Base-by-base conservation (phyloP, 257 asterid genomes). In the Jacaranda mimosifolia region DNA sequence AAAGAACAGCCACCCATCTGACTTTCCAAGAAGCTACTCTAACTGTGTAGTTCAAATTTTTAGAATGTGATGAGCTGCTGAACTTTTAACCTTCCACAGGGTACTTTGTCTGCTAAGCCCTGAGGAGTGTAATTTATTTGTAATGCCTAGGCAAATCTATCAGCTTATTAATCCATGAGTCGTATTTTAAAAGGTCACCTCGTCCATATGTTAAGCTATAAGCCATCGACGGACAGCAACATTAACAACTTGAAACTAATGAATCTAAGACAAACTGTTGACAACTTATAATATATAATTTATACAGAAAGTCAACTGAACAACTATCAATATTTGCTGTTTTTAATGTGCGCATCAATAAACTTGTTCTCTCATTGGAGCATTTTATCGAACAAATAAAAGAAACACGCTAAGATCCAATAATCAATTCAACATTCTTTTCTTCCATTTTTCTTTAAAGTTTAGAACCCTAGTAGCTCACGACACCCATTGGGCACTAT, bases 351-450 rank as follows among this genome's bases (percentile, higher is more conserved):
- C 21, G 43, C 18, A 35, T 49, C 13, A 13, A 53, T 4, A 75
- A 65, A 15, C 32, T 71, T 77, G 32, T 52, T 57, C 72, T 13
- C 39, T 72, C 82, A 3, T 5, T 82, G 74, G 18, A 51, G 76
- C 83, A 75, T 85, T 82, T 80, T 18, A 19, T 78, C 84, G 18
- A 83, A 81, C 84, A 68, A 19, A 4, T 4, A 3, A 59, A 9
- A 43, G 72, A 35, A 42, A 58, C 48, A 11, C 9, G 36, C 18
- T 43, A 8, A 60, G 66, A 62, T 32, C 49, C 9, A 46, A 42
- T 42, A 32, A 64, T n/a, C 45, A 4, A 36, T 11, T 40, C 0
- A 17, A 32, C 60, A 43, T 5, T 13, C 74, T 7, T n/a, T 21
- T 58, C 21, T 10, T 15, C 51, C 38, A 9, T 19, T 38, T 40